Evolutionary conservation across 106 monocot species (phyloP).

Genomic region (Allium sativum): DNA sequence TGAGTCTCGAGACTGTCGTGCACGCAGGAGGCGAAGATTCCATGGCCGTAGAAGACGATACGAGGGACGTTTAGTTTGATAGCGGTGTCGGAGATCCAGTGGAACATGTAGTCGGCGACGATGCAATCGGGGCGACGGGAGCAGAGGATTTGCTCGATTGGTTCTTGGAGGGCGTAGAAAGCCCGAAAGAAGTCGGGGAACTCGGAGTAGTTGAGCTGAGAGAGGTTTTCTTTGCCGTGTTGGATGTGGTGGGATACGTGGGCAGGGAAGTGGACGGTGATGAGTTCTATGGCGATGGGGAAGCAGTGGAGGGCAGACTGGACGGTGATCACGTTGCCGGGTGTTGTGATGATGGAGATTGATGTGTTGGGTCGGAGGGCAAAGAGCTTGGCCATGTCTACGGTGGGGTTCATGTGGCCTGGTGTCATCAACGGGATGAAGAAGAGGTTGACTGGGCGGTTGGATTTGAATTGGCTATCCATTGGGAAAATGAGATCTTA

Average conservation of each 20-base stretch:
- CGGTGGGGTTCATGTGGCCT: conserved; percentile 30
- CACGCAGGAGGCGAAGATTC: conserved; percentile 5
- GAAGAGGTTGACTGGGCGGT: conserved; percentile 5
- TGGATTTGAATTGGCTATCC: background rate
- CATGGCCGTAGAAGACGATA: conserved; percentile 3
- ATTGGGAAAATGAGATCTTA: no score
- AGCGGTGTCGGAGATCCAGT: conserved; percentile 6
- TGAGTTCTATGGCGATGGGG: background rate
- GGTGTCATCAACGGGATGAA: conserved; percentile 18
- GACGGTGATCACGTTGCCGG: conserved; percentile 14
- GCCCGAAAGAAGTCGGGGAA: conserved; percentile 1
- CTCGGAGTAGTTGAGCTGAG: background rate
- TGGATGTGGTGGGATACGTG: background rate
- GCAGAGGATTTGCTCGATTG: conserved; percentile 5
- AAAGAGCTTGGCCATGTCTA: conserved; percentile 22
- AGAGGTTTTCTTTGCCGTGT: conserved; percentile 9
- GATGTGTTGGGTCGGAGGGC: conserved; percentile 9
- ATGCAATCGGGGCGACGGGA: conserved; percentile 6
- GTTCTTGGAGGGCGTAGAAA: conserved; percentile 2
- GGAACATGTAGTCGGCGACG: conserved; percentile 4
- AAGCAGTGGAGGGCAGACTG: conserved; percentile 7
- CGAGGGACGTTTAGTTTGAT: background rate
- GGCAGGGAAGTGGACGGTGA: conserved; percentile 2
- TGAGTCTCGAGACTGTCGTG: background rate
- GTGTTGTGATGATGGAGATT: conserved; percentile 18